phyloP scores from a whole-genome alignment of 768 basidiomycete species.

The Trametes maxima region DNA sequence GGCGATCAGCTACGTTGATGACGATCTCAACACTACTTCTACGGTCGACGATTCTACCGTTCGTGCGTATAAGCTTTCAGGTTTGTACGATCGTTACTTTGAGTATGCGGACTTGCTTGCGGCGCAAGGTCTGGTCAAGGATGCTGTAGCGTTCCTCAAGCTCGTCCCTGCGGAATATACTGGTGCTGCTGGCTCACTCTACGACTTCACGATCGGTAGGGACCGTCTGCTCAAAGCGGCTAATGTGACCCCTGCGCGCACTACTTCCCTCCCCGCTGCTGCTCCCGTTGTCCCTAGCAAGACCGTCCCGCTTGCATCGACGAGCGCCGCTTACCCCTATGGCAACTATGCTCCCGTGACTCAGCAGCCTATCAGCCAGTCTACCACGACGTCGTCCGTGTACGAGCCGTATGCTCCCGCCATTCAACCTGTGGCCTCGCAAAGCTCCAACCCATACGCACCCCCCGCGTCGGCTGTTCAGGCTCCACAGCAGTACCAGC shows the following conservation, averaged over 20 bases:
- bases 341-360: constrained; percentile 25
- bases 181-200: constrained; percentile 48
- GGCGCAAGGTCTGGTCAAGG: constrained; percentile 83
- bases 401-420: constrained; percentile 26
- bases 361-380: constrained; percentile 27
- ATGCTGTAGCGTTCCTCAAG: constrained; percentile 78
- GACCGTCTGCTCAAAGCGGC: constrained; percentile 47
- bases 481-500: constrained; percentile 21
- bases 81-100: constrained; percentile 89
- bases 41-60: constrained; percentile 45
- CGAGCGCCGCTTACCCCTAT: constrained; percentile 23
- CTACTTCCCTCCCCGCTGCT: constrained; percentile 25
- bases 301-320: constrained; percentile 24
- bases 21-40: constrained; percentile 53
- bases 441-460: constrained; percentile 24
- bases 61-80: constrained; percentile 79
- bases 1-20: constrained; percentile 79
- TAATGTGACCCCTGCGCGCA: constrained; percentile 29
- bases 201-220: constrained; percentile 46
- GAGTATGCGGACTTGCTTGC: constrained; percentile 95
- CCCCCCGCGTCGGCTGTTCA: constrained; percentile 23
- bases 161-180: constrained; percentile 80
- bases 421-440: constrained; percentile 2
- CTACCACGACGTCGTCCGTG: constrained; percentile 22
- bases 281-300: constrained; percentile 22